Conservation (phyloP, 331 rosid genomes). For the Saraca asoca region DNA sequence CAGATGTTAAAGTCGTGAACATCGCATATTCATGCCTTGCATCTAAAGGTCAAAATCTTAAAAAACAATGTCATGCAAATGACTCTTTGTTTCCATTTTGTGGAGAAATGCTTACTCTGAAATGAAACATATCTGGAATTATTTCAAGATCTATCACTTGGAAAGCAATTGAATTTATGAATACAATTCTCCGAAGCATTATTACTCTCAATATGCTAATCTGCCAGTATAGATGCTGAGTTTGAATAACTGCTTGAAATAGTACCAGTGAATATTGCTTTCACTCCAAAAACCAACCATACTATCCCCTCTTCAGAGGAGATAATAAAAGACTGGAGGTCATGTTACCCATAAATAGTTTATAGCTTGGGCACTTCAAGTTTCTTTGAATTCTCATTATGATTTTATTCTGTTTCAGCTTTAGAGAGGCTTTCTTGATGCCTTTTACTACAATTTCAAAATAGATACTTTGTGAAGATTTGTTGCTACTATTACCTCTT, state of each 20-base stretch:
- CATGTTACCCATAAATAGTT: slow-evolving; percentile 9
- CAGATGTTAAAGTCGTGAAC: slow-evolving; percentile 11
- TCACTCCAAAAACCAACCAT: slow-evolving; percentile 14
- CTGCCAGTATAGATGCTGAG: slow-evolving; percentile 21
- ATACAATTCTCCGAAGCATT: slow-evolving; percentile 19
- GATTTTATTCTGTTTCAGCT: slow-evolving; percentile 57
- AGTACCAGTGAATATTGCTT: slow-evolving; percentile 18
- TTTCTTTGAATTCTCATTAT: slow-evolving; percentile 31
- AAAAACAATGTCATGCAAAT: slow-evolving; percentile 10
- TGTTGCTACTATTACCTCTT: slow-evolving; percentile 71
- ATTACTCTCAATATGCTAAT: slow-evolving; percentile 2
- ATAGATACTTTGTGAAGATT: slow-evolving; percentile 74
- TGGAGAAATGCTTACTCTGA: slow-evolving; percentile 15
- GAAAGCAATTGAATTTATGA: slow-evolving; percentile 1
- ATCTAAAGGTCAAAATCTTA: not conserved
- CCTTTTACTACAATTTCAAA: slow-evolving; percentile 77
- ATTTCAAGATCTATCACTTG: slow-evolving; percentile 20
- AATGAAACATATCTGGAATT: slow-evolving; percentile 22
- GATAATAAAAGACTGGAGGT: slow-evolving; percentile 17
- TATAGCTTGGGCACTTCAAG: slow-evolving; percentile 30
- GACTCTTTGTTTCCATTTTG: slow-evolving; percentile 13
- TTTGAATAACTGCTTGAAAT: slow-evolving; percentile 34
- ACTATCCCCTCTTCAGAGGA: slow-evolving; percentile 11
- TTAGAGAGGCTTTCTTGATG: slow-evolving; percentile 88
- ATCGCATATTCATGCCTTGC: not conserved